Percentiles rank a stretch among this genome's conserved stretches.
Evolutionary conservation across 495 filamentous ascomycete species (phyloP).

Genomic region (Hypoxylon crocopeplum): DNA sequence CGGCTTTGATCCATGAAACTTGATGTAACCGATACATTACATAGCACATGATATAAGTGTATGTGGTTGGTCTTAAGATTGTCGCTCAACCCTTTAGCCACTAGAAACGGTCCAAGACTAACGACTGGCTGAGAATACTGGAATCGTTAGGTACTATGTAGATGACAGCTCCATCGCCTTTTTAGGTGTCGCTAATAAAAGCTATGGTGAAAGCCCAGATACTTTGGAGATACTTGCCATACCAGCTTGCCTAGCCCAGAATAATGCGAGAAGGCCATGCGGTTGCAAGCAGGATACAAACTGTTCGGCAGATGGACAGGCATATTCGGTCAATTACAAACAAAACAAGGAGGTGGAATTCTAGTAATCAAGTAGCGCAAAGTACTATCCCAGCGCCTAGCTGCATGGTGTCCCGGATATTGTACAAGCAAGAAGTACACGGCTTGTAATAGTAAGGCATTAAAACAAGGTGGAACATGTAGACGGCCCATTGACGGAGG

Average conservation of each 20-base stretch:
- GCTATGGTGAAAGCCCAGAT: not conserved
- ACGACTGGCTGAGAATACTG: not conserved
- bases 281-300: not conserved
- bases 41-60: too few species aligned
- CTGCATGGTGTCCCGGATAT: slow-evolving; percentile 15
- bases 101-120: too few species aligned
- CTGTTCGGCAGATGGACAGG: not conserved
- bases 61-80: slow-evolving; percentile 3
- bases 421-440: slow-evolving; percentile 7
- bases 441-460: not conserved
- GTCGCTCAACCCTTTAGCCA: not conserved
- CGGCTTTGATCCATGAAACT: slow-evolving; percentile 28
- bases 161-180: not conserved
- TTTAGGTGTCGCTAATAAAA: not conserved
- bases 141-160: not conserved
- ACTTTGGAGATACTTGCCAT: not conserved
- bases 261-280: not conserved
- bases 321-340: not conserved
- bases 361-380: not conserved
- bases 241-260: not conserved
- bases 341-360: slow-evolving; percentile 3
- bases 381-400: slow-evolving; percentile 7
- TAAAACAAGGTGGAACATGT: too few species aligned
- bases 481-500: too few species aligned
- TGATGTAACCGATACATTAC: slow-evolving; percentile 25